A percentile compares a stretch with the other conserved stretches of the same genome.
phyloP scores from a whole-genome alignment of 2,329 filamentous ascomycete genomes.

The Byssoonygena ceratinophila region DNA sequence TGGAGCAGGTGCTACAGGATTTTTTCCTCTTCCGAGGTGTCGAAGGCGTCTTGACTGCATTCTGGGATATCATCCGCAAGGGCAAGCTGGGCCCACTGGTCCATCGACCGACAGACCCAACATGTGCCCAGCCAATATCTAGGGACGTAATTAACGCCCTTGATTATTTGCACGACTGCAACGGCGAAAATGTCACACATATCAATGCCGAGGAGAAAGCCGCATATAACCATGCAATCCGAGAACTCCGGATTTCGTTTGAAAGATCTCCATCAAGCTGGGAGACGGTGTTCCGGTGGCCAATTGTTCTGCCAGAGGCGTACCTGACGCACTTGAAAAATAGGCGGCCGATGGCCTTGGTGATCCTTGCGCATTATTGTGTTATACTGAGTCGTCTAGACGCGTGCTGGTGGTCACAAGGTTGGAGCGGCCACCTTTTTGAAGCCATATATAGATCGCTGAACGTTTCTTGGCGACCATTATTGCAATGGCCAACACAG shows the following conservation, averaged over 20 bases:
- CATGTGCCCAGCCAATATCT: conserved; percentile 16
- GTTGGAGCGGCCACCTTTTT: conserved; percentile 56
- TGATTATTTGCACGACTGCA: conserved; percentile 18
- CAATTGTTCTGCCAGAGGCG: conserved; percentile 54
- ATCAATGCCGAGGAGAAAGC: conserved; percentile 18
- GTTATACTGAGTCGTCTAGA: conserved; percentile 52
- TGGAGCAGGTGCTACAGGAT: conserved; percentile 22
- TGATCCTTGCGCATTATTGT: conserved; percentile 57
- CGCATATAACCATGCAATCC: conserved; percentile 20
- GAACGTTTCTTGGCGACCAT: conserved; percentile 18
- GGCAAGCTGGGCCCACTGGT: conserved; percentile 20
- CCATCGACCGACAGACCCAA: conserved; percentile 13
- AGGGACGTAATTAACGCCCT: conserved; percentile 18
- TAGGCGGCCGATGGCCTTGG: conserved; percentile 51
- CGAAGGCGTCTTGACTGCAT: conserved; percentile 21
- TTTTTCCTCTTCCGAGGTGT: conserved; percentile 24
- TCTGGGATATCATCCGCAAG: conserved; percentile 19
- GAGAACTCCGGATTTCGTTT: conserved; percentile 19
- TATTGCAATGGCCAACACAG: conserved; percentile 22
- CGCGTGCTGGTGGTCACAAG: conserved; percentile 56
- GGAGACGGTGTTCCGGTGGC: conserved; percentile 44
- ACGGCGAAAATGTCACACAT: conserved; percentile 17
- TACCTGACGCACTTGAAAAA: conserved; percentile 53
- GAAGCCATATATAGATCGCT: conserved; percentile 42
- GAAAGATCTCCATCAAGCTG: conserved; percentile 18